Base-by-base conservation (phyloP, 495 filamentous ascomycete species). In the Tetracladium setigerum region DNA sequence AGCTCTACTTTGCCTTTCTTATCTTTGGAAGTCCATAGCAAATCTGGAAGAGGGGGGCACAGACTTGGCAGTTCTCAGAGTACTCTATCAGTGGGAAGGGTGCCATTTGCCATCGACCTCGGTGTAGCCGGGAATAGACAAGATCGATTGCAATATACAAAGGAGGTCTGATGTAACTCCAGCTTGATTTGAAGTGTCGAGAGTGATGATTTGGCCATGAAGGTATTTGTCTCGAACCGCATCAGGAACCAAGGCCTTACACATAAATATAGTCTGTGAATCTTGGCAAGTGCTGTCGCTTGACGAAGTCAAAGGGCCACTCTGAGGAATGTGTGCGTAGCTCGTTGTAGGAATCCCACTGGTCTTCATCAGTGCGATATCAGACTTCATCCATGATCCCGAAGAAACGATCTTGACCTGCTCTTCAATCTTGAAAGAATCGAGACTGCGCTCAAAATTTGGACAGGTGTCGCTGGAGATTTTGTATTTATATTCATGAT, bases 61-160 rank as follows among this genome's bases (percentile, higher is more conserved):
- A 70, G n/a, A 40, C 34, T 18, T 51, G 44, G 45, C 67, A 66
- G 14, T 50, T 10, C 13, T 30, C 30, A 12, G 10, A 8, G 39
- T 14, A 19, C 7, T 31, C 11, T 7, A 27, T 27, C 18, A 43
- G 33, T 19, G 16, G n/a, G 22, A 38, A 30, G 17, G 12, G 11
- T 47, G 35, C 54, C 54, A 57, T 0, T 15, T 19, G 17, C 11
- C 6, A 15, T 46, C 39, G 30, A 14, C 30, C 18, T 41, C 19
- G 22, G 17, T n/a, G 22, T 58, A 41, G 13, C 49, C 50, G n/a
- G 27, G 13, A 15, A 57, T 47, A 7, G 38, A 16, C 1, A 54
- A 48, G 10, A 65, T 53, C 16, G 53, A 47, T 17, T 67, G 56
- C 1, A 67, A 60, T 7, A 66, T 47, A 65, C 68, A 71, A 12